phyloP scores from a whole-genome alignment of 805 yeast genomes.

The Pichia cephalocereana region DNA sequence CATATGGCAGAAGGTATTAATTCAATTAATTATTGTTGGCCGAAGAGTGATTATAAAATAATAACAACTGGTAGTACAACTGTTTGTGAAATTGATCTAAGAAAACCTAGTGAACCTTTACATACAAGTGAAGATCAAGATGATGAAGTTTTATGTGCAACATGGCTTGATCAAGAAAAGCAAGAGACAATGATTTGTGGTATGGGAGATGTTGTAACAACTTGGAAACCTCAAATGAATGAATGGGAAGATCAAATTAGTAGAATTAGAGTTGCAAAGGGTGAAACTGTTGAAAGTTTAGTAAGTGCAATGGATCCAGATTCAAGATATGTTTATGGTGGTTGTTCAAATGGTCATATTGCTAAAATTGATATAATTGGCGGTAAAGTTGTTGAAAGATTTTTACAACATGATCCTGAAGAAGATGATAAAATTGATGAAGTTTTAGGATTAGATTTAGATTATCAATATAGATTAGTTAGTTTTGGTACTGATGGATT shows the following conservation, averaged over 20 bases:
- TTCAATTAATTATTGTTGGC: constrained; percentile 60
- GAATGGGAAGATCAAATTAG: constrained; percentile 69
- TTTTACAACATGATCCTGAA: constrained; percentile 61
- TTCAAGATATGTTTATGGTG: constrained; percentile 60
- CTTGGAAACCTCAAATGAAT: constrained; percentile 73
- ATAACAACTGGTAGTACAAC: constrained; percentile 79
- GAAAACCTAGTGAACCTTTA: constrained; percentile 49
- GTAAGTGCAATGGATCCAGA: constrained; percentile 47
- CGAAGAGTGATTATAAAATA: constrained; percentile 68
- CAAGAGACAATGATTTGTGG: constrained; percentile 55
- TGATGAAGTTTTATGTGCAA: constrained; percentile 77
- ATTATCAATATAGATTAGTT: constrained; percentile 67
- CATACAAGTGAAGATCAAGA: constrained; percentile 80
- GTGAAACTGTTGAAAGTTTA: constrained; percentile 62
- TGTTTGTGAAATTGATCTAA: constrained; percentile 64
- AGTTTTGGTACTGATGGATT: constrained; percentile 79
- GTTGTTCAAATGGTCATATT: constrained; percentile 68
- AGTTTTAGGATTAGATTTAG: constrained; percentile 68
- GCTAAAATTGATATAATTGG: constrained; percentile 55
- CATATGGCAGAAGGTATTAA: constrained; percentile 79
- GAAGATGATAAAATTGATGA: constrained; percentile 68
- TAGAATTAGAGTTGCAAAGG: constrained; percentile 55
- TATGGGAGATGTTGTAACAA: constrained; percentile 78
- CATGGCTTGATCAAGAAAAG: constrained; percentile 54
- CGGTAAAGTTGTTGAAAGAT: constrained; percentile 55